These are phyloP conservation scores for Tetradesmus obliquus DNA, from an alignment of 139 green algal genomes.

Conservation along the genomic window DNA sequence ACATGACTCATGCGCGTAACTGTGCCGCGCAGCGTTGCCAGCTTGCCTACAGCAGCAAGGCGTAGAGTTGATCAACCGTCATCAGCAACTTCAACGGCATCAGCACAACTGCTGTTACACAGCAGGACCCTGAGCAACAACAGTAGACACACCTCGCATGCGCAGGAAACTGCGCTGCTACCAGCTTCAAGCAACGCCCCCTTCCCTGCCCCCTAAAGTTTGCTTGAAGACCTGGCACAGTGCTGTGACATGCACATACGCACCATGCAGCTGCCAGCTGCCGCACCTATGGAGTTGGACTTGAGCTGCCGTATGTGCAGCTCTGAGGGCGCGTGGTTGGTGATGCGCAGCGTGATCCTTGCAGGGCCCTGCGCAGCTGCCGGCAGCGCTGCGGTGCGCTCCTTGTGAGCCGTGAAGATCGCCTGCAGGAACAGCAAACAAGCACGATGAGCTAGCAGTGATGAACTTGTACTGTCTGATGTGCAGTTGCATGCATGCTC, in stretches of 20 bases:
- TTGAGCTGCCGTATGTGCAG: conserved; percentile 68
- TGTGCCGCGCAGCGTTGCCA: conserved; percentile 85
- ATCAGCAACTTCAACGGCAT: no score
- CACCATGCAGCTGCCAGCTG: no score
- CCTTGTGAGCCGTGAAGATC: conserved; percentile 4
- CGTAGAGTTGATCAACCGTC: no score
- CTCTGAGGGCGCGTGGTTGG: conserved; percentile 57
- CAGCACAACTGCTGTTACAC: no score
- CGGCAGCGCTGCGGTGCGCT: conserved; percentile 7
- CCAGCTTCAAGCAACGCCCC: no score
- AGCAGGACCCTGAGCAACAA: no score
- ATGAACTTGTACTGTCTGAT: not conserved
- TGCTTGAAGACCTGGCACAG: no score
- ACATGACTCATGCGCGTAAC: conserved; percentile 78
- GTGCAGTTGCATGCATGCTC: not conserved
- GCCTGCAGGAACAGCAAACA: not conserved
- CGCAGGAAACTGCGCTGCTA: no score
- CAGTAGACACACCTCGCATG: no score
- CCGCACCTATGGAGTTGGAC: conserved; percentile 64
- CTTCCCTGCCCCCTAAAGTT: no score
- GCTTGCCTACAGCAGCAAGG: conserved; percentile 62
- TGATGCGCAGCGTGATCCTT: conserved; percentile 57
- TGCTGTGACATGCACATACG: no score
- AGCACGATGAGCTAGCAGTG: not conserved
- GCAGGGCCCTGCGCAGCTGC: not conserved